A percentile compares a stretch with the other conserved stretches of the same genome.
Conservation (phyloP, 148 eudicot species). For the Rhododendron ferrugineum region DNA sequence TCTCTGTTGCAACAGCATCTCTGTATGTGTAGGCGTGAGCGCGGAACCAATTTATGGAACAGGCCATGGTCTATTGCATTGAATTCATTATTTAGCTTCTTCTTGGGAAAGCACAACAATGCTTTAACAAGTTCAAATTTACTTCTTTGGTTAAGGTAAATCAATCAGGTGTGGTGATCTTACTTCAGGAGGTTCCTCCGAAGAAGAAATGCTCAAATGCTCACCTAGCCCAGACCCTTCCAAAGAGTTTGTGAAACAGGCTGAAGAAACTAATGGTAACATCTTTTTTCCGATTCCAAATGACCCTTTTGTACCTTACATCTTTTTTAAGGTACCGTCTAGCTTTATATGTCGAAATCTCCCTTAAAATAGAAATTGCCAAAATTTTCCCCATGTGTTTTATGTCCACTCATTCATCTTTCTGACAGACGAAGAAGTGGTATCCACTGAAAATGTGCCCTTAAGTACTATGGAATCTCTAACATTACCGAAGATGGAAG, state of each 20-base stretch:
- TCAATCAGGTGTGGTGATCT: not conserved
- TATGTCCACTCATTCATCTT: not conserved
- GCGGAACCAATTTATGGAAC: not conserved
- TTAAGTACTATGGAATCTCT: not conserved
- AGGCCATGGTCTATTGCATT: not conserved
- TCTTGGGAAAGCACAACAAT: not conserved
- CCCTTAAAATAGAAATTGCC: not conserved
- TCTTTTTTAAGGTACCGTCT: not conserved
- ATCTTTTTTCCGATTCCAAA: not conserved
- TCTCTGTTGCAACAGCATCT: not conserved
- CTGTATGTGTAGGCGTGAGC: not conserved
- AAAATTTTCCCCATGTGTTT: not conserved
- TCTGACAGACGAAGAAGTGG: conserved; percentile 4
- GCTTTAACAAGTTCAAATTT: not conserved
- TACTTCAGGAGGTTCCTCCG: conserved; percentile 3
- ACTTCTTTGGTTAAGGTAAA: conserved; percentile 8
- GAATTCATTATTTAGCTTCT: not conserved
- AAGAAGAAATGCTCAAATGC: not conserved
- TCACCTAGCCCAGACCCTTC: conserved; percentile 2
- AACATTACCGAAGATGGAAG: not conserved
- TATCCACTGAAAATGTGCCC: not conserved
- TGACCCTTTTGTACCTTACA: not conserved
- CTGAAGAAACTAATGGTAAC: conserved; percentile 6
- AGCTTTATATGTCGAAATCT: not conserved
- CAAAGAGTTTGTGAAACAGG: not conserved